phyloP scores from a whole-genome alignment of 768 basidiomycete species.

The Coprinopsis cinerea region DNA sequence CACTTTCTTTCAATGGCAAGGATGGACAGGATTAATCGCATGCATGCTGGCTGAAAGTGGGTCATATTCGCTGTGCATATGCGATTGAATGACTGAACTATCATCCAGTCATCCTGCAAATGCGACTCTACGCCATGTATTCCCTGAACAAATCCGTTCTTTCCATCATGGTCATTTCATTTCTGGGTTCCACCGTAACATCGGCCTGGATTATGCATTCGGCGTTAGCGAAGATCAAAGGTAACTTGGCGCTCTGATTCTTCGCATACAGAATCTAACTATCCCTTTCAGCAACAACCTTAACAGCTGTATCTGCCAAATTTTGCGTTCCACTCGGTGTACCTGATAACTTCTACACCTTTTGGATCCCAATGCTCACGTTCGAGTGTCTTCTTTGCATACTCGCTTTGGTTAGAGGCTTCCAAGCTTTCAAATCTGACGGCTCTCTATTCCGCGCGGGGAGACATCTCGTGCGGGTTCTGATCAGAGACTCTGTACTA shows the following conservation, averaged over 20 bases:
- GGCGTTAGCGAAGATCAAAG: constrained; percentile 32
- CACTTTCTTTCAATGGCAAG: constrained; percentile 54
- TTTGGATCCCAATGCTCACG: constrained; percentile 55
- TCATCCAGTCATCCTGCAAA: constrained; percentile 47
- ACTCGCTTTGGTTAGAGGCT: constrained; percentile 45
- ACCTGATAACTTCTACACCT: constrained; percentile 41
- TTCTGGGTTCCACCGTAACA: constrained; percentile 31
- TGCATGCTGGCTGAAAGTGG: constrained; percentile 52
- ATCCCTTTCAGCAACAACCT: not conserved
- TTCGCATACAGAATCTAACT: not conserved
- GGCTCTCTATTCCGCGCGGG: constrained; percentile 37
- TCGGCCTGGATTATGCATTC: constrained; percentile 46
- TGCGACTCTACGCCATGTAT: constrained; percentile 60
- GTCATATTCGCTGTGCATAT: constrained; percentile 9
- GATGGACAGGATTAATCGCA: constrained; percentile 50
- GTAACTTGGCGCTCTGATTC: constrained; percentile 20
- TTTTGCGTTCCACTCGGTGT: constrained; percentile 40
- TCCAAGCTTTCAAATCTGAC: constrained; percentile 34
- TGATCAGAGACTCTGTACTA: constrained; percentile 50
- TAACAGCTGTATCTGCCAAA: constrained; percentile 16
- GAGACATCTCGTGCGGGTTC: constrained; percentile 37
- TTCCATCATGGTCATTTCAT: constrained; percentile 36
- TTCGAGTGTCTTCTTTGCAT: constrained; percentile 49
- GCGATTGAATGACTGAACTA: not conserved
- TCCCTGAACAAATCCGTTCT: constrained; percentile 47